A percentile compares a stretch with the other conserved stretches of the same genome.
Conservation (phyloP, 2,329 filamentous ascomycete species). For the Kalaharituber pfeilii region DNA sequence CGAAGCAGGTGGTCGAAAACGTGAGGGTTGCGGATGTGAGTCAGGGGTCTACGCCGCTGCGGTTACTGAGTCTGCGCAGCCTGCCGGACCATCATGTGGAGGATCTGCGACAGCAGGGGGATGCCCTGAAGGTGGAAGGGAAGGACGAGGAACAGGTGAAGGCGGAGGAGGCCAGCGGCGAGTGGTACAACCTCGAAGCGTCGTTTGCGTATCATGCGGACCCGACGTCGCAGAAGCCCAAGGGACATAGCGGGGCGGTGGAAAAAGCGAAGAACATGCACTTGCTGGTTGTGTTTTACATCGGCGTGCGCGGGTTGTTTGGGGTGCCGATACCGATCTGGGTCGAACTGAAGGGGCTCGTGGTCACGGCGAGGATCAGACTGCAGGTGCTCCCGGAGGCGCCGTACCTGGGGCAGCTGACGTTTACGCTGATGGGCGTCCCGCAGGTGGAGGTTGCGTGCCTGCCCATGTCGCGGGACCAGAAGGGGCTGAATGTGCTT, state of each 20-base stretch:
- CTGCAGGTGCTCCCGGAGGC: constrained; percentile 77
- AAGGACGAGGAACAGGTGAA: constrained; percentile 58
- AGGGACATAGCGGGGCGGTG: constrained; percentile 37
- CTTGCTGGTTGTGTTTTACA: constrained; percentile 87
- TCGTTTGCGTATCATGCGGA: constrained; percentile 50
- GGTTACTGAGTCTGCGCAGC: constrained; percentile 55
- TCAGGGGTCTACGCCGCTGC: constrained; percentile 53
- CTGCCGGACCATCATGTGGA: constrained; percentile 70
- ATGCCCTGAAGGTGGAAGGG: constrained; percentile 47
- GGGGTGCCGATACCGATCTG: constrained; percentile 33
- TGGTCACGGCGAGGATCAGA: constrained; percentile 69
- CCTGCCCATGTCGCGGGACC: constrained; percentile 58
- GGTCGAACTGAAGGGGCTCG: constrained; percentile 79
- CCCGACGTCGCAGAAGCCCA: constrained; percentile 3
- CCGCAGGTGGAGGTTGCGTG: constrained; percentile 82
- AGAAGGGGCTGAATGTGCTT: constrained; percentile 74
- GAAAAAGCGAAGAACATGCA: constrained; percentile 90
- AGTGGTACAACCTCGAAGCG: constrained; percentile 61
- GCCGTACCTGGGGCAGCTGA: constrained; percentile 79
- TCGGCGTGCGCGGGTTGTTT: constrained; percentile 71
- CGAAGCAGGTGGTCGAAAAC: constrained; percentile 43
- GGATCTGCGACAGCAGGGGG: constrained; percentile 66
- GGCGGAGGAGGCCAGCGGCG: constrained; percentile 57
- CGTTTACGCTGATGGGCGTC: constrained; percentile 84
- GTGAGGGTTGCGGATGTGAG: constrained; percentile 79